Percentiles rank a stretch among this genome's conserved stretches.
These are phyloP conservation scores for Fusarium sp. DNA, from an alignment of 2,329 filamentous ascomycete genomes.

Conservation along the genomic window DNA sequence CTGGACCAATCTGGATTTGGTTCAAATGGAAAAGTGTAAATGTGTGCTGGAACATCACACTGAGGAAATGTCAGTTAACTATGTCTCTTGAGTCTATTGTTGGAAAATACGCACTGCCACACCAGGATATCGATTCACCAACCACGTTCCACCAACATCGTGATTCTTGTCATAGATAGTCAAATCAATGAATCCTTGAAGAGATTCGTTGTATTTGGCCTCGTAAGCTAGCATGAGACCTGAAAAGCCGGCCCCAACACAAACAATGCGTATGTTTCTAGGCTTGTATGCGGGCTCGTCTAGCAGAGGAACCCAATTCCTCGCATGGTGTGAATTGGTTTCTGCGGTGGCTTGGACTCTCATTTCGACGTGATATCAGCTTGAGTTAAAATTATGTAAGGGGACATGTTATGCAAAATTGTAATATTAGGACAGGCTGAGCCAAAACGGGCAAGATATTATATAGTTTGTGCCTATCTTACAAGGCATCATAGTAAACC, in stretches of 20 bases:
- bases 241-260: background rate
- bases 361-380: background rate
- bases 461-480: background rate
- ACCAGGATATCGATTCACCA: background rate
- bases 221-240: background rate
- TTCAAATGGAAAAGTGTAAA: background rate
- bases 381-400: background rate
- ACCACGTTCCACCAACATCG: background rate
- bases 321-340: background rate
- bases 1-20: background rate
- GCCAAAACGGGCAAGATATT: background rate
- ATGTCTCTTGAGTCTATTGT: accelerated
- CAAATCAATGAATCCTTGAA: background rate
- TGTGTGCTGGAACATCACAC: slow-evolving; percentile 5
- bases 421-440: too few relatives aligned
- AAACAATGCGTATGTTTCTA: background rate
- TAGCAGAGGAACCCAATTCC: background rate
- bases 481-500: background rate
- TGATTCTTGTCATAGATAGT: slow-evolving; percentile 4
- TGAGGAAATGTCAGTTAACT: background rate
- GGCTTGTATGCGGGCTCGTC: background rate
- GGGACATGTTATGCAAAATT: background rate
- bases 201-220: background rate
- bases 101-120: background rate
- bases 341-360: background rate